Evolutionary conservation across 1,139 yeast species (phyloP), one percentile per base, ranked within the genome.

Genomic region (Candida mesenterica): DNA sequence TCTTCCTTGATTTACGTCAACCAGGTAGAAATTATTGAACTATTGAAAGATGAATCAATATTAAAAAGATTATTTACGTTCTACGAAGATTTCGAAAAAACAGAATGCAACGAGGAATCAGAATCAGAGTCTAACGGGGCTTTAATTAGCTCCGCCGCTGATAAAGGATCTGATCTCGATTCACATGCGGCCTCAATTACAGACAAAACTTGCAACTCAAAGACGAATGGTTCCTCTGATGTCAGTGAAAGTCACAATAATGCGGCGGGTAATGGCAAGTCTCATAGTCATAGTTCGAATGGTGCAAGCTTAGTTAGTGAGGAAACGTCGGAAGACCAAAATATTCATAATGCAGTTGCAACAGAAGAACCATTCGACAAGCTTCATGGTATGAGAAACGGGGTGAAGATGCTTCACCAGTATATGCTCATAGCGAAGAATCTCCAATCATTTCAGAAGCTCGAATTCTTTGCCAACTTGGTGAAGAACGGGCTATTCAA

Each of bases 351-450:
- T n/a, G n/a, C n/a, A n/a, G n/a, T n/a, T n/a, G n/a, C n/a, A n/a
- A n/a, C 22, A 19, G 6, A 17, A 9, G 30, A 15, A 9, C 18
- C 18, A 19, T 39, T 13, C 10, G 27, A 2, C 19, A 57, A 26
- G 8, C 17, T 28, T 10, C 23, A 28, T 8, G 19, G 20, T 37
- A 70, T 72, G 48, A 65, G 86, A 40, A 87, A 87, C 49, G 96
- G 95, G 0, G 82, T 92, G 4, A 73, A 74, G 46, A 72, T 90
- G 61, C 57, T 92, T 2, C 94, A 88, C 57, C 96, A 90, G 53
- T 83, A 88, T 54, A 79, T 86, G 3, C 58, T 77, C 14, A 79
- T 85, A 34, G 85, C 95, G 2, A 88, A 87, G 52, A 72, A 76
- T 25, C 68, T 86, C 33, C 90, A 77, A 40, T 65, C 77, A 1